Percentiles rank a stretch among this genome's conserved stretches.
phyloP scores from a whole-genome alignment of 1,284 basidiomycete species.

The Calocybe gambosa region DNA sequence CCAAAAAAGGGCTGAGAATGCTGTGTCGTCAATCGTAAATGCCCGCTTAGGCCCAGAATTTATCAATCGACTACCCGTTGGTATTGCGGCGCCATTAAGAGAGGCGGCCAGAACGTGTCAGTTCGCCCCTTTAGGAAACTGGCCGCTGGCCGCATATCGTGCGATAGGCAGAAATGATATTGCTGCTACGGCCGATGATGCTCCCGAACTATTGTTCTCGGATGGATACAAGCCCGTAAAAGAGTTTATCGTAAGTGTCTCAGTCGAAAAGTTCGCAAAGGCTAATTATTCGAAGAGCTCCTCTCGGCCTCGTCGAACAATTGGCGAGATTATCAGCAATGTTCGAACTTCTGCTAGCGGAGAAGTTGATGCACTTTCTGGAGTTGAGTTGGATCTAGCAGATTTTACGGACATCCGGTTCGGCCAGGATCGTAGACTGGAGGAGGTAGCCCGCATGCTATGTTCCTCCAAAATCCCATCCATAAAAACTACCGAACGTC shows the following conservation, averaged over 20 bases:
- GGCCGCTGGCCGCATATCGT: slow-evolving; percentile 66
- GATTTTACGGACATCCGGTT: slow-evolving; percentile 82
- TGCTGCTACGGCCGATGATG: slow-evolving; percentile 47
- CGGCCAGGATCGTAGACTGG: slow-evolving; percentile 77
- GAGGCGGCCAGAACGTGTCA: slow-evolving; percentile 84
- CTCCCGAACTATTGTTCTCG: slow-evolving; percentile 35
- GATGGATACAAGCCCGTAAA: slow-evolving; percentile 51
- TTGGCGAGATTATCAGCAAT: slow-evolving; percentile 44
- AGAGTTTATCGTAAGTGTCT: slow-evolving; percentile 57
- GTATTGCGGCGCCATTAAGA: slow-evolving; percentile 72
- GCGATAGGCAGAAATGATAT: slow-evolving; percentile 81
- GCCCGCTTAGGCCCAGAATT: slow-evolving; percentile 42
- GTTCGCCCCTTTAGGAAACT: slow-evolving; percentile 65
- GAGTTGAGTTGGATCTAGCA: slow-evolving; percentile 64
- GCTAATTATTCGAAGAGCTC: slow-evolving; percentile 31
- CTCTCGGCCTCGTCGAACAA: slow-evolving; percentile 40
- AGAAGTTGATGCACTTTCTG: slow-evolving; percentile 52
- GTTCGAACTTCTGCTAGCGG: slow-evolving; percentile 44
- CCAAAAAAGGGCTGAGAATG: slow-evolving; percentile 58
- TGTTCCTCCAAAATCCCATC: slow-evolving; percentile 69
- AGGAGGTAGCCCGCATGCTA: slow-evolving; percentile 84
- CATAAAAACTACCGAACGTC: slow-evolving; percentile 63
- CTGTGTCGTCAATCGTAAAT: slow-evolving; percentile 56
- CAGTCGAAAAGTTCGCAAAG: neutral
- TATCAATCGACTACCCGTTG: slow-evolving; percentile 57